Conservation (phyloP, 176 grass and related monocot species). For the Raddia guianensis region DNA sequence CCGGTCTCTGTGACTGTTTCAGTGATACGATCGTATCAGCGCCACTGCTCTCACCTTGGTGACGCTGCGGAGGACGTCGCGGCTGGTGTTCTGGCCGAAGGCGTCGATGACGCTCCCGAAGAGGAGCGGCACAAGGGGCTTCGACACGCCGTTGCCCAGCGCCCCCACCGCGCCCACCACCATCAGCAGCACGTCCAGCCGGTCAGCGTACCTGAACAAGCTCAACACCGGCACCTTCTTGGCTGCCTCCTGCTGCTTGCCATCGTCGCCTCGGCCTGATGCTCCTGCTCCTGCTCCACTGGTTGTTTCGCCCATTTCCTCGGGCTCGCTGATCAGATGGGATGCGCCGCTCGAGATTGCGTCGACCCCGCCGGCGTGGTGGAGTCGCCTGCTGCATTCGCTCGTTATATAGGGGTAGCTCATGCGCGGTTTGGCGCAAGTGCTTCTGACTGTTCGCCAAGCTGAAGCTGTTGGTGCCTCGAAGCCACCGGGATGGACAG, state of each 20-base stretch:
- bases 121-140: slow-evolving; percentile 54
- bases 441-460: not conserved
- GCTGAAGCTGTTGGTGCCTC: not conserved
- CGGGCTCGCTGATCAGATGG: not conserved
- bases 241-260: not conserved
- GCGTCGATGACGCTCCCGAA: slow-evolving; percentile 57
- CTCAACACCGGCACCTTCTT: slow-evolving; percentile 53
- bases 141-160: slow-evolving; percentile 47
- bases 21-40: not conserved
- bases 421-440: slow-evolving; percentile 11
- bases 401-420: not conserved
- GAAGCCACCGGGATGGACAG: slow-evolving; percentile 33
- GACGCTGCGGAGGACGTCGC: slow-evolving; percentile 34
- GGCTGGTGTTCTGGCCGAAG: slow-evolving; percentile 42
- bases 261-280: not conserved
- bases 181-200: slow-evolving; percentile 60
- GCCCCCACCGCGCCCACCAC: slow-evolving; percentile 49
- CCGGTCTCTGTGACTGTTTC: not conserved
- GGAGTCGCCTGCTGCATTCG: not conserved
- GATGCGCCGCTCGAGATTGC: slow-evolving; percentile 18
- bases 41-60: slow-evolving; percentile 45
- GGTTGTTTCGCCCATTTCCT: slow-evolving; percentile 23
- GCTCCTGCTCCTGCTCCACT: not conserved
- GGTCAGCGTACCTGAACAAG: slow-evolving; percentile 71
- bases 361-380: not conserved